Base-by-base conservation (phyloP, 306 rosid genomes). In the Citrullus amarus region DNA sequence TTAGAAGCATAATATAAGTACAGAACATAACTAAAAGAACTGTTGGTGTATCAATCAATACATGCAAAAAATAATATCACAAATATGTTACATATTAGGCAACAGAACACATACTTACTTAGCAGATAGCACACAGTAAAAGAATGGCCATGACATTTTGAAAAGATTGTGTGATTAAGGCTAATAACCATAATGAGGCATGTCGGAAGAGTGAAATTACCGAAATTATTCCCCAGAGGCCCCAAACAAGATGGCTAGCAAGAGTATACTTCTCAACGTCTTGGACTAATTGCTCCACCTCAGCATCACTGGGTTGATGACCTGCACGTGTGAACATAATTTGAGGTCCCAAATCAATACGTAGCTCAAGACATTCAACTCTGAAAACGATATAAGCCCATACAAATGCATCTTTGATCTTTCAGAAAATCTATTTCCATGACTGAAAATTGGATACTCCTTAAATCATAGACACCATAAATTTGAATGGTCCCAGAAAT, bases 151-250 rank as follows among this genome's bases (percentile, higher is more conserved):
- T 41, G 10, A 67, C 28, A 9, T 41, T 9, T 39, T 9, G 12
- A 41, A 41, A 41, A 41, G 9, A 68, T 9, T 0, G 16, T 36
- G 30, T 4, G 46, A 18, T 2, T 66, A 34, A 66, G 54, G 54
- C 74, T 9, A 18, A 36, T 9, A 25, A 62, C 41, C 2, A 62
- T 5, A 9, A 5, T 61, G 57, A 53, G 20, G 8, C 57, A 16
- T 44, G 30, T 34, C 0, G 0, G 57, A 62, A 55, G 57, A 20
- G 10, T 6, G 38, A 28, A 28, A 41, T 43, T 91, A 93, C 96
- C 89, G 98, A 93, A 80, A 93, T 83, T 57, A 93, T 80, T 79
- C 95, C 98, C 98, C 96, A 93, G 41, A 91, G 2, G 61, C 95
- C 90, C 96, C 98, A 93, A 75, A 83, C 77, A 77, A 93, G 81